Conservation (phyloP, 148 eudicot genomes). For the Rhododendron kiyosumense region DNA sequence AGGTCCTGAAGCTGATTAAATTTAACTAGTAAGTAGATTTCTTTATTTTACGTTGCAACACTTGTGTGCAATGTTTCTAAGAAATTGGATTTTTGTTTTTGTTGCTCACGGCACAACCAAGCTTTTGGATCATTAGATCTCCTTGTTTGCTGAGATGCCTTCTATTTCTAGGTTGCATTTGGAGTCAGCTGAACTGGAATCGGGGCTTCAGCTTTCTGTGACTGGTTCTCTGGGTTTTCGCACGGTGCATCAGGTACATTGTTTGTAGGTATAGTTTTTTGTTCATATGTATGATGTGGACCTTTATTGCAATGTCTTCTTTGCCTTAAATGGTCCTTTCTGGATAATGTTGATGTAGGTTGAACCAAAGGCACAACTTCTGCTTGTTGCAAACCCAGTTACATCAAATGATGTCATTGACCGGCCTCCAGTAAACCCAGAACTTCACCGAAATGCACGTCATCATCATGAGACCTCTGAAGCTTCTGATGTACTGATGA, state of each 20-base stretch:
- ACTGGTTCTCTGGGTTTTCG: slow-evolving; percentile 92
- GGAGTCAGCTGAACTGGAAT: slow-evolving; percentile 58
- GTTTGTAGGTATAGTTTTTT: not conserved
- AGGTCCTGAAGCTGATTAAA: not conserved
- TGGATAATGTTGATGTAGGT: slow-evolving; percentile 40
- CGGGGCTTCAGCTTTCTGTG: slow-evolving; percentile 61
- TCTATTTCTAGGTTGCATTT: slow-evolving; percentile 46
- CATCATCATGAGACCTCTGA: slow-evolving; percentile 35
- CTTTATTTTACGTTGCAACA: not conserved
- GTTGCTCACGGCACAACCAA: not conserved
- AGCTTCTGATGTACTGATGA: slow-evolving; percentile 68
- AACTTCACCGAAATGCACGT: slow-evolving; percentile 23
- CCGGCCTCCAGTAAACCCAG: slow-evolving; percentile 12
- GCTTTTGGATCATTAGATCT: not conserved
- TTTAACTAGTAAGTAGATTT: not conserved
- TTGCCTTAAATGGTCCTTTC: slow-evolving; percentile 12
- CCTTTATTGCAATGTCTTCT: not conserved
- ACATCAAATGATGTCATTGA: slow-evolving; percentile 16
- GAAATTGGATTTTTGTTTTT: not conserved
- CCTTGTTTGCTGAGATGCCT: slow-evolving; percentile 10
- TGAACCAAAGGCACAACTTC: slow-evolving; percentile 81
- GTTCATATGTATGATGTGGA: not conserved
- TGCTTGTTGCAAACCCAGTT: slow-evolving; percentile 52
- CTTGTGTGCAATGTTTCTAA: not conserved
- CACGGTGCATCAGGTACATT: slow-evolving; percentile 75